Conservation (phyloP, 1,139 yeast genomes). For the Scheffersomyces quercinus region DNA sequence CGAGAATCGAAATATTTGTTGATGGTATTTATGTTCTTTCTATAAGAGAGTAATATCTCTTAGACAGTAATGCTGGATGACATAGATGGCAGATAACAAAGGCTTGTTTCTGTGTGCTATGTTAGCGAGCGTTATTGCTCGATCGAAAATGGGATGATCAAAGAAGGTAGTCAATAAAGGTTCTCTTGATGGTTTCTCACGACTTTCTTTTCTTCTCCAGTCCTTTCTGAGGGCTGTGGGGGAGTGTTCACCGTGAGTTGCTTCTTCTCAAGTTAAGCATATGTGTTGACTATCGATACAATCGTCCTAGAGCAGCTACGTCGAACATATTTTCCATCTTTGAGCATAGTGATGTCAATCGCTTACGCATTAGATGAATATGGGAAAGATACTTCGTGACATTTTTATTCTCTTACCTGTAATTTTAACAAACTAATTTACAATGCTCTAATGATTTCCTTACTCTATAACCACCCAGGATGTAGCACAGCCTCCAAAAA, state of each 20-base stretch:
- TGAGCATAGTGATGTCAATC: slow-evolving; percentile 40
- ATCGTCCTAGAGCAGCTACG: slow-evolving; percentile 64
- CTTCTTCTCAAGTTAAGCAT: slow-evolving; percentile 1
- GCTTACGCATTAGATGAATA: slow-evolving; percentile 58
- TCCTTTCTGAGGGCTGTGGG: neutral
- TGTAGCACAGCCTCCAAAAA: slow-evolving; percentile 50
- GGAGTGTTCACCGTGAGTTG: too few relatives aligned
- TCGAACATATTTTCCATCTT: slow-evolving; percentile 81
- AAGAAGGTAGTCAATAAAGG: slow-evolving; percentile 14
- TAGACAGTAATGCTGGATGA: too few relatives aligned
- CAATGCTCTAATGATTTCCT: slow-evolving; percentile 1
- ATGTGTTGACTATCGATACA: slow-evolving; percentile 49
- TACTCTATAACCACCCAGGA: slow-evolving; percentile 34
- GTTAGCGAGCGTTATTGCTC: too few relatives aligned
- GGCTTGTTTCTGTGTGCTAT: too few relatives aligned
- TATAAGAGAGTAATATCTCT: too few relatives aligned
- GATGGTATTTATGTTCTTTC: too few relatives aligned
- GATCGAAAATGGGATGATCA: slow-evolving; percentile 8
- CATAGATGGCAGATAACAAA: too few relatives aligned
- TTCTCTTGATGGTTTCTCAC: neutral
- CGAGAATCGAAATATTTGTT: too few relatives aligned
- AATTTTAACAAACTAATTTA: neutral
- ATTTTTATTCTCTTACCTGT: slow-evolving; percentile 23
- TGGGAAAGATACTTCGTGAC: slow-evolving; percentile 82
- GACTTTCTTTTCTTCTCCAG: neutral